Evolutionary conservation across 371 early-diverging fungal species (phyloP).

Genomic region (Fennellomyces sp.): DNA sequence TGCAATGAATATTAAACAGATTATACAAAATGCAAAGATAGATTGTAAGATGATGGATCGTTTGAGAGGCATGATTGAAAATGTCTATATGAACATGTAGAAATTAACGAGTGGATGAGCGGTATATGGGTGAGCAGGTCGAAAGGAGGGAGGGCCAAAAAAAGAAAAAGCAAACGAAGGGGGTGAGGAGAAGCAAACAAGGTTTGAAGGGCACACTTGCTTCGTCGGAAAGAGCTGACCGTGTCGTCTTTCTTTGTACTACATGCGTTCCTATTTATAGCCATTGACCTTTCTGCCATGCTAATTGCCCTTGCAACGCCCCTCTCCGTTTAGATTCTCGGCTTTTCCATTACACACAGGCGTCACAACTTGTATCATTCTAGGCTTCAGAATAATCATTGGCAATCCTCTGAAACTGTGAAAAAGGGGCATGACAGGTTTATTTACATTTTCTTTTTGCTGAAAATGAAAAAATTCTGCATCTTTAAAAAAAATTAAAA

Average conservation of each 20-base stretch:
- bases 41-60: slow-evolving; percentile 14
- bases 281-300: too few species aligned
- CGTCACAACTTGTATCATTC: too few species aligned
- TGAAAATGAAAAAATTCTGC: too few species aligned
- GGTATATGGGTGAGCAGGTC: background rate
- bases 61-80: slow-evolving; percentile 19
- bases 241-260: slow-evolving; percentile 2
- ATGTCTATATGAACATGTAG: slow-evolving; percentile 7
- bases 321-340: too few species aligned
- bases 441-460: too few species aligned
- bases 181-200: background rate
- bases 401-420: too few species aligned
- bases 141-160: too few species aligned
- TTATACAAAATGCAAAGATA: slow-evolving; percentile 21
- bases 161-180: background rate
- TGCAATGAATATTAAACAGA: slow-evolving; percentile 17
- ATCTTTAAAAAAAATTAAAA: too few species aligned
- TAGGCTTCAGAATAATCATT: too few species aligned
- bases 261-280: slow-evolving; percentile 3
- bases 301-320: too few species aligned
- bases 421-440: too few species aligned
- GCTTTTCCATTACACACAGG: too few species aligned
- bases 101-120: slow-evolving; percentile 1
- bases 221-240: background rate
- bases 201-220: background rate